Base-by-base conservation (phyloP, 2,329 filamentous ascomycete species). In the Ascochyta rabiei region DNA sequence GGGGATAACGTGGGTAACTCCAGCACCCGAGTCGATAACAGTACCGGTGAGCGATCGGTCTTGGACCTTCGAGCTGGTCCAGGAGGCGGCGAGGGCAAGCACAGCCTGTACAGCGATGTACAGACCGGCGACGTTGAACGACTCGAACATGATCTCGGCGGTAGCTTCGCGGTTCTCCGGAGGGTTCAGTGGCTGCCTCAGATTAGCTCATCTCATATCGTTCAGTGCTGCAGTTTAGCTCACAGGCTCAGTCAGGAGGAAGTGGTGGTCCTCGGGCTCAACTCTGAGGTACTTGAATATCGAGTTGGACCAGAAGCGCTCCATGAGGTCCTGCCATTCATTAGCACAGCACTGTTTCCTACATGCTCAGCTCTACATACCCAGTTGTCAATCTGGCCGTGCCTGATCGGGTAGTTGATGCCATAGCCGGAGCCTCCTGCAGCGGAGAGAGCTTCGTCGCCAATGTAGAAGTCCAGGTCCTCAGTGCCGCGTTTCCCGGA, bases 261-360 rank as follows among this genome's bases (percentile, higher is more conserved):
- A 99, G 81, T 96, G 93, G 78, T 99, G 95, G 75, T 99, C 95
- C 80, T 99, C 95, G 26, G 95, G 95, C 79, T 99, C 95, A 65
- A 99, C 95, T 69, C 95, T 87, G 48, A 99, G 85, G 74, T 99
- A 99, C 77, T 99, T 99, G 86, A 99, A 99, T 80, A 99, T 99
- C 61, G 95, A 99, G 81, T 98, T 98, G 65, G 96, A 98, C 95
- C 95, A 99, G 81, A 98, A 99, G 61, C 95, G 89, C 78, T 99
- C 95, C 95, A 99, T 99, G 71, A 97, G 91, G 79, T 99, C 95
- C 90, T 95, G 49, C 59, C 28, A 40, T 33, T 15, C 34, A 53
- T 71, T 42, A 69, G 62, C 43, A 57, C 33, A 16, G n/a, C 23
- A 13, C 16, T 6, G 5, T 2, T 9, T 26, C 40, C 13, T 16